Base-by-base conservation (phyloP, 2,329 filamentous ascomycete genomes). In the Metarhizium rileyi region DNA sequence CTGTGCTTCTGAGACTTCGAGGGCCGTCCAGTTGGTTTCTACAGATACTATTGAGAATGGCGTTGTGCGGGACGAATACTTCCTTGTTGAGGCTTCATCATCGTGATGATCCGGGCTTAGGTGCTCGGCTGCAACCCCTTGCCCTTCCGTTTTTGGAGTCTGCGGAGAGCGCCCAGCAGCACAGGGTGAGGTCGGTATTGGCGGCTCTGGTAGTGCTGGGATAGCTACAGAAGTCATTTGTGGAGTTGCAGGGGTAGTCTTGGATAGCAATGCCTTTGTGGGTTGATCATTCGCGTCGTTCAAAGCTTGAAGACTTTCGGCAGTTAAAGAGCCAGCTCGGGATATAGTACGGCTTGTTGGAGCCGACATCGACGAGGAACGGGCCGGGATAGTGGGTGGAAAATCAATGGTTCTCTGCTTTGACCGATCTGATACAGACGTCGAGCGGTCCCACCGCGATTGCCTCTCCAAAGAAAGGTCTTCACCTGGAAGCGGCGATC, bases 1-100 rank as follows among this genome's bases (percentile, higher is more conserved):
- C 59, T 77, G 66, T 30, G 81, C 81, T 64, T 84, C 80, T 1
- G 80, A 80, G 38, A 84, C 74, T 55, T 82, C 80, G 3, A 72
- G 70, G 3, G 77, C 81, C n/a, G 80, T 82, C 30, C 71, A 75
- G 35, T 70, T 76, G n/a, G 78, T 81, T 48, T 83, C 80, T 44
- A 83, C 71, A 0, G 81, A 84, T 1, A 71, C 69, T 50, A 78
- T 67, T 2, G 81, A 84, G 56, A 84, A 83, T 4, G 81, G 81
- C 0, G 81, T 83, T 54, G 76, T 76, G 53, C 78, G 73, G 5
- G 75, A 70, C 5, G 77, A 76, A 36, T 76, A 67, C 46, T 74
- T 72, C 56, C 72, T 77, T 41, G 72, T 71, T 49, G 74, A 76
- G 55, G 75, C 70, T 12, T 71, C 72, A 50, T 81, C 78, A 5